phyloP scores from a whole-genome alignment of 306 rosid genomes.

The Boehmeria nivea region DNA sequence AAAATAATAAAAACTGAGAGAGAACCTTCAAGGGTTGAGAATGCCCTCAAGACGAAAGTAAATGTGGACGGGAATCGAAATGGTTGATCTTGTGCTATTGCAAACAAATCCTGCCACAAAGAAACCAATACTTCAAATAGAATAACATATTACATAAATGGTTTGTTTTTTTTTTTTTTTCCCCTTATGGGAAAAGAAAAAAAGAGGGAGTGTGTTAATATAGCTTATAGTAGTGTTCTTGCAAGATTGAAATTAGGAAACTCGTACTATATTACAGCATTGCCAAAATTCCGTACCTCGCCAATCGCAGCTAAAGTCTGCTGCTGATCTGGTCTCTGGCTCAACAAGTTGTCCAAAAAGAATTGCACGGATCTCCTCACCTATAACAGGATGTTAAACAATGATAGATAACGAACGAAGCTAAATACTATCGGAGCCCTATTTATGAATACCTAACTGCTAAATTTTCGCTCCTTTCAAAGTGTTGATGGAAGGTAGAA shows the following conservation, averaged over 20 bases:
- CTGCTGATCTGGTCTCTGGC: constrained; percentile 62
- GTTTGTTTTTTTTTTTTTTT: constrained; percentile 6
- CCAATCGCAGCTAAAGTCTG: constrained; percentile 75
- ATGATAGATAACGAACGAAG: neutral
- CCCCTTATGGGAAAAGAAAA: no score
- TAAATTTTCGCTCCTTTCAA: neutral
- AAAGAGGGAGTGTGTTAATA: no score
- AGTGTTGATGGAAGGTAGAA: neutral
- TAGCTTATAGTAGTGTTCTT: neutral
- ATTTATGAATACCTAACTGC: neutral
- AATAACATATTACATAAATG: neutral
- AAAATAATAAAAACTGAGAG: constrained; percentile 17
- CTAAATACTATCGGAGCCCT: neutral
- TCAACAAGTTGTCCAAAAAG: constrained; percentile 60
- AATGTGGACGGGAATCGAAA: constrained; percentile 88
- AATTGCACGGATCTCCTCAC: constrained; percentile 79
- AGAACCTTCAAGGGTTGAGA: constrained; percentile 87
- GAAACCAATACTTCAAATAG: neutral
- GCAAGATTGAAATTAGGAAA: neutral
- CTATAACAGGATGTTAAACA: constrained; percentile 23
- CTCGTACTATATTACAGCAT: no score
- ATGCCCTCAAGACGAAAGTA: constrained; percentile 80
- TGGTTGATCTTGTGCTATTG: constrained; percentile 86
- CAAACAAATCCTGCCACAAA: constrained; percentile 69
- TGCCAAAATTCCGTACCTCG: constrained; percentile 54